Conservation (phyloP, 2,329 filamentous ascomycete genomes). For the Rutstroemia sp. region DNA sequence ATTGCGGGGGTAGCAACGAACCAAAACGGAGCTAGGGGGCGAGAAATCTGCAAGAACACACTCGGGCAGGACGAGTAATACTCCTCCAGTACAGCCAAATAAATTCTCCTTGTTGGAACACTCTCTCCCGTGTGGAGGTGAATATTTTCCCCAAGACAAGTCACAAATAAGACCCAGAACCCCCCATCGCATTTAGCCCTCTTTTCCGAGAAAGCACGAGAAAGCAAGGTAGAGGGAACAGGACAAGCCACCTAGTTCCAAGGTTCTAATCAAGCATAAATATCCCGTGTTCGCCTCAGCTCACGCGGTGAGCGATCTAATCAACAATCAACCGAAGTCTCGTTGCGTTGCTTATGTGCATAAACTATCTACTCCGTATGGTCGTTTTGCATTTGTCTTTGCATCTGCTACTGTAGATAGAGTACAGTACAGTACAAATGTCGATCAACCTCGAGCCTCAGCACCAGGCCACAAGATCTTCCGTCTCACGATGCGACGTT, state of each 20-base stretch:
- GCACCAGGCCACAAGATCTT: background rate
- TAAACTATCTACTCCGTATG: too few species aligned
- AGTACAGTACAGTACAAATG: constrained; percentile 1
- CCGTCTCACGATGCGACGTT: constrained; percentile 2
- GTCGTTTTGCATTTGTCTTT: background rate
- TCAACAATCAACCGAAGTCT: too few species aligned
- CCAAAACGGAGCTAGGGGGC: too few species aligned
- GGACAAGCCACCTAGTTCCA: background rate
- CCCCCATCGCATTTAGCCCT: constrained; percentile 1
- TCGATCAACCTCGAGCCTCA: constrained; percentile 3
- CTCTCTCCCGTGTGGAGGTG: background rate
- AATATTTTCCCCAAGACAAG: background rate
- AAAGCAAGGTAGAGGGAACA: background rate
- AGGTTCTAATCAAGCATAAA: background rate
- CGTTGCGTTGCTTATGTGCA: too few species aligned
- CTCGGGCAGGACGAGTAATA: too few species aligned
- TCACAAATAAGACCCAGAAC: background rate
- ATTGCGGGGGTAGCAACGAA: too few species aligned
- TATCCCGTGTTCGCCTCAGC: constrained; percentile 1
- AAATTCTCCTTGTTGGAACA: too few species aligned
- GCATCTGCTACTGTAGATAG: background rate
- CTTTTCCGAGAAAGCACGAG: constrained; percentile 1
- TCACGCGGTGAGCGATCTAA: background rate
- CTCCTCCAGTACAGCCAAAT: too few species aligned
- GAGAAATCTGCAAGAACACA: too few species aligned